These are phyloP conservation scores for Coemansia sp. DNA, from an alignment of 192 early-diverging fungal genomes.

Conservation along the genomic window DNA sequence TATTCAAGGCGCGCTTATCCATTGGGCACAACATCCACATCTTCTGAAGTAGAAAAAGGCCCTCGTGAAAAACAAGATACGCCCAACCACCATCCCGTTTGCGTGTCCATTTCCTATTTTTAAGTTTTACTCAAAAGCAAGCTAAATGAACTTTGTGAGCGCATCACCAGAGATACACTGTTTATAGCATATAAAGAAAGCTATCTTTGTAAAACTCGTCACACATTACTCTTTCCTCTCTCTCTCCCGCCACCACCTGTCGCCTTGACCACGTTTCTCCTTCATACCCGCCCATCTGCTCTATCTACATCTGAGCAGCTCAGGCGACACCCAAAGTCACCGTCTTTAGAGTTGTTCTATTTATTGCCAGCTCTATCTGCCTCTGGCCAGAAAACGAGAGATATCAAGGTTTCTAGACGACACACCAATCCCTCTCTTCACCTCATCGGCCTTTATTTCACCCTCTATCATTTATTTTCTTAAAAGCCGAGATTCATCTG, in stretches of 20 bases:
- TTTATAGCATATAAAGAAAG: slow-evolving; percentile 2
- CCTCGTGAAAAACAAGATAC: not conserved
- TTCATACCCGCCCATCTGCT: slow-evolving; percentile 1
- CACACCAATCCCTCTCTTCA: not conserved
- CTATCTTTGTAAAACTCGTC: not conserved
- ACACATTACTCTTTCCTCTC: too few species aligned
- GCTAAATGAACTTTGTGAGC: not conserved
- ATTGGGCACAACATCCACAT: too few species aligned
- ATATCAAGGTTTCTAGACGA: too few species aligned
- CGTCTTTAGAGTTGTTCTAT: not conserved
- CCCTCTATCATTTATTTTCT: too few species aligned
- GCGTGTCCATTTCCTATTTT: not conserved
- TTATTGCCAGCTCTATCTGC: not conserved
- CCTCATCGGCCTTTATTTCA: too few species aligned
- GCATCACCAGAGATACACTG: not conserved
- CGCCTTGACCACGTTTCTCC: not conserved
- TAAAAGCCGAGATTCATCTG: too few species aligned
- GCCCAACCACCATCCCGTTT: not conserved
- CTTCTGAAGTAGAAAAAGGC: too few species aligned
- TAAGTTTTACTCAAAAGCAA: not conserved
- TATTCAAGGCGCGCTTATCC: not conserved
- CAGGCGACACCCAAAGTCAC: not conserved
- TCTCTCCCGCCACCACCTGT: not conserved
- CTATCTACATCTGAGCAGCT: slow-evolving; percentile 4
- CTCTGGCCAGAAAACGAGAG: not conserved